Evolutionary conservation across 352 stramenopile genomes (phyloP), one percentile per base, ranked within the genome.

Genomic region (Thalassiosira mediterranea): DNA sequence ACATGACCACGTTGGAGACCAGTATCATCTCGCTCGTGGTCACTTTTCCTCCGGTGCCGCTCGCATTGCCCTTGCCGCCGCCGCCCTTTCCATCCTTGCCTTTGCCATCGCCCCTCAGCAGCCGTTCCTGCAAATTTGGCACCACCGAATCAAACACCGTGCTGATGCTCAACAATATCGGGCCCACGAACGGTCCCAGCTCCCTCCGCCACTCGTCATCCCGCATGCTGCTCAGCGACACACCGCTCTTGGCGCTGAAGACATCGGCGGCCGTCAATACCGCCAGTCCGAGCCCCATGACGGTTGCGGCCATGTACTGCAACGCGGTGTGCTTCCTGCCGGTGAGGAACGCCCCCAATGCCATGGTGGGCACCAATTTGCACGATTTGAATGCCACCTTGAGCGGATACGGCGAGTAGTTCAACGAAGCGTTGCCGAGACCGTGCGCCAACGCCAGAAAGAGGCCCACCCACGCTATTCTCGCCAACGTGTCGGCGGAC

Each of bases 371-470:
- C 0, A 85, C 77, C 5, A 85, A 46, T 51, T 85, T 85, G 37
- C 72, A 85, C 15, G 65, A 79, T 70, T 85, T 85, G 63, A 85
- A 82, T 58, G 77, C 77, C 23, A 85, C 77, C 66, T 85, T 85
- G 2, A 85, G 44, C n/a, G 77, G 77, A 59, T 85, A 85, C 15
- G 75, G 66, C 31, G 59, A 71, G 56, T 80, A 81, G 21, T 70
- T 58, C 21, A 85, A 67, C 2, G 77, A 72, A 4, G 64, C 66
- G 37, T 81, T 83, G 23, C 77, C 77, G 15, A 81, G 58, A 46
- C 77, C 77, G 63, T 85, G 77, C 32, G 57, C 57, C 32, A 85
- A 15, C 17, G 76, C 76, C 3, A 85, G 54, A 13, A 75, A 57
- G 0, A 81, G 3, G 2, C 74, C 76, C 10, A 85, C 61, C 13